A percentile compares a stretch with the other conserved stretches of the same genome.
Conservation (phyloP, 2,329 filamentous ascomycete species). For the Aspergillus awamori region DNA sequence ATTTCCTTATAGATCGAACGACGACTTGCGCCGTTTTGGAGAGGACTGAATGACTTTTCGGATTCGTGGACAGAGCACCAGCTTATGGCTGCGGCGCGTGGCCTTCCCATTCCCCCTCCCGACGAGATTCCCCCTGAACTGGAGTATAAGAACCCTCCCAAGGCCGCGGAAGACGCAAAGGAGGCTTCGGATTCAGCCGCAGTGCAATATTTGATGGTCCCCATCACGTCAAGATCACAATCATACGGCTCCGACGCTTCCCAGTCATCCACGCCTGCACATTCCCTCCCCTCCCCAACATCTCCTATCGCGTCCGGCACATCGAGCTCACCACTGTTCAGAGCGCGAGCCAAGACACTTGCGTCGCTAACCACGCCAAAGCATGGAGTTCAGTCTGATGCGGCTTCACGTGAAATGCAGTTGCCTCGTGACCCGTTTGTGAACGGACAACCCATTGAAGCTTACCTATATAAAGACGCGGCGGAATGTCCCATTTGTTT, state of each 20-base stretch:
- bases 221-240: constrained; percentile 74
- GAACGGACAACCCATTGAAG: constrained; percentile 92
- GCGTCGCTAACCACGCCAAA: constrained; percentile 78
- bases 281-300: constrained; percentile 61
- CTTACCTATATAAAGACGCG: constrained; percentile 89
- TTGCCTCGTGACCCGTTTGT: constrained; percentile 83
- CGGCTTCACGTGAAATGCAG: constrained; percentile 74
- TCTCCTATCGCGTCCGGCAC: constrained; percentile 57
- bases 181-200: constrained; percentile 59
- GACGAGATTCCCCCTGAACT: constrained; percentile 79
- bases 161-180: constrained; percentile 47
- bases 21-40: constrained; percentile 91
- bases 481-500: constrained; percentile 95
- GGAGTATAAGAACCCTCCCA: constrained; percentile 55
- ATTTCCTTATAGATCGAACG: constrained; percentile 76
- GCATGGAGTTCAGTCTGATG: constrained; percentile 71
- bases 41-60: constrained; percentile 85
- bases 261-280: constrained; percentile 64
- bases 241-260: constrained; percentile 77
- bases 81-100: constrained; percentile 85
- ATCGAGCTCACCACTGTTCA: constrained; percentile 64
- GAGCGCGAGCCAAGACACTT: constrained; percentile 84
- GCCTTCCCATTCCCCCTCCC: constrained; percentile 78
- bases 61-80: constrained; percentile 92
- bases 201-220: constrained; percentile 74